Percentiles rank a stretch among this genome's conserved stretches.
Conservation (phyloP, 2,329 filamentous ascomycete genomes). For the Chrysoporthe deuterocubensis region DNA sequence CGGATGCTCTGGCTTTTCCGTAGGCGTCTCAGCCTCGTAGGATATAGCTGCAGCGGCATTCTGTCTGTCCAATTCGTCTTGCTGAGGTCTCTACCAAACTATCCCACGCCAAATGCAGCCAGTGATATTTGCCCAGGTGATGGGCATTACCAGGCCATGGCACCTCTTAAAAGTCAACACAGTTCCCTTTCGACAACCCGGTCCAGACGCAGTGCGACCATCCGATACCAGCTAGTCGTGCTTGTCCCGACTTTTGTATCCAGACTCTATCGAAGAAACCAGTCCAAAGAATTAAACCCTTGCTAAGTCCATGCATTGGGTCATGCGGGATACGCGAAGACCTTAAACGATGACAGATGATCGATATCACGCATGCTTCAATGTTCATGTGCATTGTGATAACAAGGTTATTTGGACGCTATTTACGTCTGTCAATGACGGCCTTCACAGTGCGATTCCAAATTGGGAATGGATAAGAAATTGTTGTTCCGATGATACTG, state of each 20-base stretch:
- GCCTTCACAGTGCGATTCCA: background rate
- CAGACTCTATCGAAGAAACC: background rate
- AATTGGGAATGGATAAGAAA: background rate
- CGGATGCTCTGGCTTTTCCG: background rate
- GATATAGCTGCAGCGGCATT: background rate
- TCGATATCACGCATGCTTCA: background rate
- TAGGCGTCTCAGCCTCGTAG: background rate
- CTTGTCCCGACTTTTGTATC: background rate
- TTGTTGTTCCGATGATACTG: background rate
- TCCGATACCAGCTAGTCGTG: background rate
- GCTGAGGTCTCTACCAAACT: background rate
- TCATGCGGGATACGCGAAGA: background rate
- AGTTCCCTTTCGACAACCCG: background rate
- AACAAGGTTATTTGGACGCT: background rate
- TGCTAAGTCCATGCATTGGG: background rate
- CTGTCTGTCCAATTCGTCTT: background rate
- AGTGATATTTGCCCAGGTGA: background rate
- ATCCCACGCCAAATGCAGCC: background rate
- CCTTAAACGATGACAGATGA: background rate
- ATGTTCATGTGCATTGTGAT: slow-evolving; percentile 13
- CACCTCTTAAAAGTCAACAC: background rate
- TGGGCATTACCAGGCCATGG: background rate
- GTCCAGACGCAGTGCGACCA: slow-evolving; percentile 23
- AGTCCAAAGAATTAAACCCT: background rate
- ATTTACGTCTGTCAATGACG: background rate